Conservation (phyloP, 805 yeast species). For the Kurtzmaniella cleridarum region DNA sequence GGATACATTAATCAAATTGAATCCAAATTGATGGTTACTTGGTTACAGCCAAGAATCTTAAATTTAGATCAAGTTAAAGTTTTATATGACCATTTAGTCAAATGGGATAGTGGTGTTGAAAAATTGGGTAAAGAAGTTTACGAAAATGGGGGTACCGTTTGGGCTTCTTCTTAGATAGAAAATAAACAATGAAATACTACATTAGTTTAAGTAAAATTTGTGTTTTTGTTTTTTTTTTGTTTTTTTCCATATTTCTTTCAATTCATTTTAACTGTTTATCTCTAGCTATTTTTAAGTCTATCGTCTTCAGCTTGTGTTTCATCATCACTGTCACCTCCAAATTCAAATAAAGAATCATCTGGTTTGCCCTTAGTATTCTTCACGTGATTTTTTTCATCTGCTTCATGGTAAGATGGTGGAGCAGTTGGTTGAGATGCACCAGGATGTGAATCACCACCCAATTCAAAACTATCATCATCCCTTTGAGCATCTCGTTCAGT, state of each 20-base stretch:
- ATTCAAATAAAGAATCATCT: constrained; percentile 33
- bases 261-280: background rate
- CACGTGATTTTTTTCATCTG: constrained; percentile 8
- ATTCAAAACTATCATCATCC: constrained; percentile 34
- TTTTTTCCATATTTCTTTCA: background rate
- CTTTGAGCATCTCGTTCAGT: constrained; percentile 19
- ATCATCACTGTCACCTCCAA: constrained; percentile 31
- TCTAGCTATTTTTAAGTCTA: constrained; percentile 10
- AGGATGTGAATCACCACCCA: constrained; percentile 16
- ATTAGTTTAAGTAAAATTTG: no score
- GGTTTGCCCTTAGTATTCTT: constrained; percentile 6
- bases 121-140: constrained; percentile 43
- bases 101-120: constrained; percentile 76
- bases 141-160: constrained; percentile 34
- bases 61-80: constrained; percentile 70
- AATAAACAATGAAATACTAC: background rate
- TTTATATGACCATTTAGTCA: constrained; percentile 66
- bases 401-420: constrained; percentile 30
- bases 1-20: constrained; percentile 91
- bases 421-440: constrained; percentile 10
- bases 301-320: constrained; percentile 19
- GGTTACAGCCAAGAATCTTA: constrained; percentile 96
- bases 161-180: constrained; percentile 23
- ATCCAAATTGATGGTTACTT: constrained; percentile 70
- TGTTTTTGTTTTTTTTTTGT: no score